Base-by-base conservation (phyloP, 441 rosid species). In the Capsella rubella region DNA sequence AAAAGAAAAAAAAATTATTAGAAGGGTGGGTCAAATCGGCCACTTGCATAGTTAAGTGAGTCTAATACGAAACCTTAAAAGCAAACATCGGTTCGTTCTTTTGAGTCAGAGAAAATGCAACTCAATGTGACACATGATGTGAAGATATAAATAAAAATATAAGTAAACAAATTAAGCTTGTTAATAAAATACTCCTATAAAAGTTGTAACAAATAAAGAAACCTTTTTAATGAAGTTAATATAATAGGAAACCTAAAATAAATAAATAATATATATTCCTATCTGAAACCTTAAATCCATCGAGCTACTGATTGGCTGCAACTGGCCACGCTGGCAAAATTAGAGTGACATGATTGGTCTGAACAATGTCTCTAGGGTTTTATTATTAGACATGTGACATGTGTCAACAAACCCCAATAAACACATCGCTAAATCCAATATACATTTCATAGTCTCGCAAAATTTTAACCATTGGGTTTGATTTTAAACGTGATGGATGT, bases 271-370 rank as follows among this genome's bases (percentile, higher is more conserved):
- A 37, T 37, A 39, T 39, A 5, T 28, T 37, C 15, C 25, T 37
- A 40, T 50, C 74, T 69, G 78, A 87, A 84, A 87, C 99, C 99
- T 95, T 95, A 92, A 92, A 79, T 78, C 82, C 85, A 71, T 92
- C 97, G 97, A 95, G 82, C 82, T 53, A 78, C 78, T 84, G 93
- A 90, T 84, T 87, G 91, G 95, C 79, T 83, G 79, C 29, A 82
- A 72, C 79, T 72, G 82, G 82, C 87, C 93, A 85, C 15, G 86
- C 70, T 85, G 87, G 82, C 84, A 68, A 65, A 65, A 56, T 74
- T 73, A 73, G 75, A 55, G 45, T 64, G 74, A 75, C 62, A 80
- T 84, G 89, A 87, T 87, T 93, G 92, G 96, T 79, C 73, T 51
- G 73, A 71, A 16, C 42, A 40, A 21, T 21, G 25, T 63, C 54